Percentiles rank a stretch among this genome's conserved stretches.
Evolutionary conservation across 2,329 filamentous ascomycete genomes (phyloP).

Genomic region (Dothistroma pini): DNA sequence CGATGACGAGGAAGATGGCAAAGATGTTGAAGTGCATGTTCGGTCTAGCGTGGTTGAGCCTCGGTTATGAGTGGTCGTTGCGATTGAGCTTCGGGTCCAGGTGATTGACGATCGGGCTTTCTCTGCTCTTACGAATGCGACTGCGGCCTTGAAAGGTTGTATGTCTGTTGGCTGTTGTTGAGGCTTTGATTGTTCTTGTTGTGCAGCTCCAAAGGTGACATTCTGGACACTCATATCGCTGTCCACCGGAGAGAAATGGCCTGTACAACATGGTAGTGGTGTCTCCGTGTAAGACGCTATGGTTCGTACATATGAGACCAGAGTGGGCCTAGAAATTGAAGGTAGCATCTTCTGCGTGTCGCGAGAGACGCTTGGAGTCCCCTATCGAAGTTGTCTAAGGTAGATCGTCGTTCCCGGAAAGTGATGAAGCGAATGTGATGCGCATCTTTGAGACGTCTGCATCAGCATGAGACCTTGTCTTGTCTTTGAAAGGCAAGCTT

Average conservation of each 20-base stretch:
- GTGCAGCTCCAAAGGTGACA: neutral
- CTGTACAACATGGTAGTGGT: too few species aligned
- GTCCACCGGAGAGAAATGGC: too few species aligned
- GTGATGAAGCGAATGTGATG: too few species aligned
- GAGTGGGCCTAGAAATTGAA: neutral
- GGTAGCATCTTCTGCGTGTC: neutral
- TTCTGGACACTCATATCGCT: too few species aligned
- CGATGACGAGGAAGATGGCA: neutral
- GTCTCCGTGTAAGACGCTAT: neutral
- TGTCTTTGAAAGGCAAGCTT: too few species aligned
- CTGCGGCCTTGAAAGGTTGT: too few species aligned
- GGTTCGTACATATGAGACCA: neutral
- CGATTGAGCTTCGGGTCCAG: neutral
- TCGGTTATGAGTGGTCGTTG: neutral
- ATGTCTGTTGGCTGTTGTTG: neutral
- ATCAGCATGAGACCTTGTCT: too few species aligned
- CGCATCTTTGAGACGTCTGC: too few species aligned
- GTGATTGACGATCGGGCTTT: neutral
- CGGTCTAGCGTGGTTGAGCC: neutral
- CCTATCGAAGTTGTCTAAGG: too few species aligned
- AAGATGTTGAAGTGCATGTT: constrained; percentile 1
- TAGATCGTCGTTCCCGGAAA: too few species aligned
- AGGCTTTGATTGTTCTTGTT: neutral
- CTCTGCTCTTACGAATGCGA: neutral
- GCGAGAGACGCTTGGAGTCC: too few species aligned